Conservation (phyloP, 768 basidiomycete species). For the Podaxis sp. region DNA sequence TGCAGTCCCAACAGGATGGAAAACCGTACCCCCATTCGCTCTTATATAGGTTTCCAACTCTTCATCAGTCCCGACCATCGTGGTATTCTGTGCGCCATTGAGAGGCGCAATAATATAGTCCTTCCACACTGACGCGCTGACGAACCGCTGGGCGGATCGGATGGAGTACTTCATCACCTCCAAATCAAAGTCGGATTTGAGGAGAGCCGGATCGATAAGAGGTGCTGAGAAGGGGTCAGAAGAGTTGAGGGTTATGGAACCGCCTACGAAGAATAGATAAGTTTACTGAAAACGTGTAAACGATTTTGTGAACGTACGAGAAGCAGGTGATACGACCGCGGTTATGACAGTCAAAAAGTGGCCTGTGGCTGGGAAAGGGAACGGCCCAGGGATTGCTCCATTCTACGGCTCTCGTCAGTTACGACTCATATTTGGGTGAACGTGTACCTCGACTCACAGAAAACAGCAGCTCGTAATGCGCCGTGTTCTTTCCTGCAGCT, state of each 20-base stretch:
- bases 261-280: slow-evolving; percentile 21
- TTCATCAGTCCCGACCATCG: slow-evolving; percentile 19
- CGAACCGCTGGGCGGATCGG: slow-evolving; percentile 19
- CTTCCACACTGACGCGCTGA: slow-evolving; percentile 20
- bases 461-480: slow-evolving; percentile 27
- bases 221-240: slow-evolving; percentile 43
- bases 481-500: slow-evolving; percentile 22
- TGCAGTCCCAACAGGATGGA: slow-evolving; percentile 28
- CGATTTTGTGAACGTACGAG: slow-evolving; percentile 27
- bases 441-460: slow-evolving; percentile 14
- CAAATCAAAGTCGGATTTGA: slow-evolving; percentile 28
- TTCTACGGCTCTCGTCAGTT: not conserved
- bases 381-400: slow-evolving; percentile 3
- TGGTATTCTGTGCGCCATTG: slow-evolving; percentile 11
- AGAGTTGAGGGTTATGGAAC: slow-evolving; percentile 34
- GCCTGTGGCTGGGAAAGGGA: slow-evolving; percentile 14
- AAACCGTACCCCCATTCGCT: slow-evolving; percentile 18
- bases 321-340: slow-evolving; percentile 21
- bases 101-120: slow-evolving; percentile 21
- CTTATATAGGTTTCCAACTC: slow-evolving; percentile 23
- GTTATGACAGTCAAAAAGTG: slow-evolving; percentile 18
- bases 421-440: not conserved
- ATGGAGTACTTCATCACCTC: slow-evolving; percentile 23
- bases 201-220: slow-evolving; percentile 45
- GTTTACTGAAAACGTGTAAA: not conserved